Evolutionary conservation across 1,139 yeast genomes (phyloP), one percentile per base, ranked within the genome.

Genomic region (Blastobotrys aristatus): DNA sequence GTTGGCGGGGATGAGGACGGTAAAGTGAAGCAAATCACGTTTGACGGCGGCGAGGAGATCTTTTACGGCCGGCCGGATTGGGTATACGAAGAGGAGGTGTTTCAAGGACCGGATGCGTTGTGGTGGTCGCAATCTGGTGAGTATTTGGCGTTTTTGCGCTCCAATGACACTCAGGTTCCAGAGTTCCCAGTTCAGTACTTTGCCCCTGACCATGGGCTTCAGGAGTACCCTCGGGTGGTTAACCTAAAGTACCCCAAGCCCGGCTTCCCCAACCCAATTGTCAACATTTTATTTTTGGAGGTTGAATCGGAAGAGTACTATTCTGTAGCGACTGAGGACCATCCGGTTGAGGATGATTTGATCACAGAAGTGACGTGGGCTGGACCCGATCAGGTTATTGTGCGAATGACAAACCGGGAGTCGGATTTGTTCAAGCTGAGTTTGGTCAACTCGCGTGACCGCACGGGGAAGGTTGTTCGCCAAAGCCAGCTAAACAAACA

Each of bases 81-180:
- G 98, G 87, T 92, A 0, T 92, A 92, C 61, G 98, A 92, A 63
- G 98, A 94, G 59, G 98, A 94, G 60, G 89, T 92, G 0, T 64
- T 83, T 4, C 73, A 76, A 0, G 69, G 73, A 4, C 87, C 84
- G 55, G 69, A 69, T 38, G 79, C 94, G 2, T 65, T 88, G 20
- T 92, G 96, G 95, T 92, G 97, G 96, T 75, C 92, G 13, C 84
- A 85, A 0, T 79, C 83, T 57, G 89, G 85, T 53, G 64, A 77
- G 4, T 70, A 73, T 51, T 60, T 92, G 43, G 76, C 89, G 0
- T 92, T 72, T 61, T 73, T 86, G 39, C 73, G 76, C 35, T 72
- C 86, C 16, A 78, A 92, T 62, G 97, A 90, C 55, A 74, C 89
- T 1, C 60, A 69, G 1, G 97, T 92, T 0, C 77, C 76, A 5